Evolutionary conservation across 169 alveolate genomes (phyloP).

Genomic region (Eimeria maxima): DNA sequence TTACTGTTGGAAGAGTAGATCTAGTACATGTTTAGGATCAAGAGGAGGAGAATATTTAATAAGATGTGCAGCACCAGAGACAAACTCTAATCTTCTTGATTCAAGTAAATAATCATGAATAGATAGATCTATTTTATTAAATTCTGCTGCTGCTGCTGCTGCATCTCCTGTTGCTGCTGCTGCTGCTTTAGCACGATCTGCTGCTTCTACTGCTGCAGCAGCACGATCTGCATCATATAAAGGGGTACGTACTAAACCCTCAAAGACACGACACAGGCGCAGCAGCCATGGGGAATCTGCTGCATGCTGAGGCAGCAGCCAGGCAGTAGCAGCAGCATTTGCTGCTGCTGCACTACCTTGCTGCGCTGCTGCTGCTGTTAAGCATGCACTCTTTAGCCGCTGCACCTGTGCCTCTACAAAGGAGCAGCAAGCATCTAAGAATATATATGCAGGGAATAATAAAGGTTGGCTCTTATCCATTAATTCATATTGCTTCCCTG

Average conservation of each 20-base stretch:
- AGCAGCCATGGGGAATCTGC: constrained; percentile 24
- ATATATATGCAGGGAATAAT: constrained; percentile 61
- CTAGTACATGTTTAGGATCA: constrained; percentile 28
- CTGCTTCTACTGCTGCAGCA: constrained; percentile 9
- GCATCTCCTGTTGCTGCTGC: constrained; percentile 56
- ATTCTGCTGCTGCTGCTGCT: constrained; percentile 36
- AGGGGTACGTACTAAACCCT: neutral
- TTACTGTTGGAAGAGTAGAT: constrained; percentile 69
- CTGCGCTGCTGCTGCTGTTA: constrained; percentile 69
- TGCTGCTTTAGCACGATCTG: constrained; percentile 49
- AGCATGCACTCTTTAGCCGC: constrained; percentile 76
- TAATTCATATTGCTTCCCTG: neutral
- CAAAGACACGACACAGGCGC: constrained; percentile 30
- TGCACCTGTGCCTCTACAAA: constrained; percentile 72
- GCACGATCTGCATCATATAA: constrained; percentile 28
- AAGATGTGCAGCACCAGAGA: constrained; percentile 68
- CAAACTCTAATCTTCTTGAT: constrained; percentile 53
- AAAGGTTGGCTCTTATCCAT: constrained; percentile 73
- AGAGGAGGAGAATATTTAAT: constrained; percentile 63
- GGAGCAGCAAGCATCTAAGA: constrained; percentile 59
- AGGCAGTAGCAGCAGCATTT: neutral
- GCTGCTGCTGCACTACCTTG: constrained; percentile 61
- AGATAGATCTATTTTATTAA: constrained; percentile 28
- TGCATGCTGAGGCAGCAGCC: constrained; percentile 61
- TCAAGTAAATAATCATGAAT: constrained; percentile 71